phyloP scores from a whole-genome alignment of 2,329 filamentous ascomycete genomes.

The Aspergillus sp. region DNA sequence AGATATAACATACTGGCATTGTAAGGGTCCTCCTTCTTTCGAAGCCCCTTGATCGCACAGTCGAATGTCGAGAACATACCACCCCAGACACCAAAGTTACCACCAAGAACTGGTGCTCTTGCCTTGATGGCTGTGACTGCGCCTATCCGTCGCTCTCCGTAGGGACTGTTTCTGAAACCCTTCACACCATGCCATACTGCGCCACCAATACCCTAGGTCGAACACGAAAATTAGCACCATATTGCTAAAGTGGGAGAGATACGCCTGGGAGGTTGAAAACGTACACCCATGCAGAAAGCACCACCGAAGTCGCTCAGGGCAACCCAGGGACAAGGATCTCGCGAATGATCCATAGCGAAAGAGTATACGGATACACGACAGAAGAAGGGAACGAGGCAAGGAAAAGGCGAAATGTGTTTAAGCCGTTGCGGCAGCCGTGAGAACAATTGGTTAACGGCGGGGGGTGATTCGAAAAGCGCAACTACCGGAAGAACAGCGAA shows the following conservation, averaged over 20 bases:
- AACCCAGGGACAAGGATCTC: constrained; percentile 96
- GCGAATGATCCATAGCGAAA: constrained; percentile 74
- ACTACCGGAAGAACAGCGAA: neutral
- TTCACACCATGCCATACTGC: constrained; percentile 97
- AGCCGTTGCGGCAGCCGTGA: neutral
- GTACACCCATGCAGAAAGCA: constrained; percentile 91
- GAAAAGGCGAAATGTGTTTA: neutral
- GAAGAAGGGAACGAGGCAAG: neutral
- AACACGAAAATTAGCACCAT: constrained; percentile 3
- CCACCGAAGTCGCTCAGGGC: constrained; percentile 95
- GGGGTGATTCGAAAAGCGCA: neutral
- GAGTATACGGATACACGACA: neutral
- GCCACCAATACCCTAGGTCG: constrained; percentile 58
- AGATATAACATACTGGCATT: constrained; percentile 60
- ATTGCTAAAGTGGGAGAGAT: constrained; percentile 18
- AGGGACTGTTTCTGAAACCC: constrained; percentile 79
- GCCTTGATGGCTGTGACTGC: constrained; percentile 96
- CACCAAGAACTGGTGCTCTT: constrained; percentile 87
- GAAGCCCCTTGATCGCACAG: constrained; percentile 86
- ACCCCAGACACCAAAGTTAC: constrained; percentile 98
- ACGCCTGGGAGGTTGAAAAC: constrained; percentile 27
- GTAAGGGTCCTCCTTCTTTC: constrained; percentile 96
- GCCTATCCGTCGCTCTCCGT: constrained; percentile 91
- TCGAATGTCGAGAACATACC: constrained; percentile 94
- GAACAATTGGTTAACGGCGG: neutral